Evolutionary conservation across 306 rosid genomes (phyloP).

Genomic region (Ziziphus jujuba): DNA sequence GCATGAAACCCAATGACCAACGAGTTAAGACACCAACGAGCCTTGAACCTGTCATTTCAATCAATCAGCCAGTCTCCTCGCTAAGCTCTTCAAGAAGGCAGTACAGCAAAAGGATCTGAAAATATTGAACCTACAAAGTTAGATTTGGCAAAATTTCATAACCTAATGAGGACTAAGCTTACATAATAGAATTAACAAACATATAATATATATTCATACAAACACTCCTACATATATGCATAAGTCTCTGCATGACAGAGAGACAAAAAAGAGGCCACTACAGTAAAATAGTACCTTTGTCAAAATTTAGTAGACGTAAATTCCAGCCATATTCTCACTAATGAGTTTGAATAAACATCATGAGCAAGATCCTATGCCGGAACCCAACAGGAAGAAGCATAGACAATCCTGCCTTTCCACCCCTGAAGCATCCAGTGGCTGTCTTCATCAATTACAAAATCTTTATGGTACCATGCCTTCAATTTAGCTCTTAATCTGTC

Average conservation of each 20-base stretch:
- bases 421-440: constrained; percentile 63
- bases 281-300: background rate
- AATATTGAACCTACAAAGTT: background rate
- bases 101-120: background rate
- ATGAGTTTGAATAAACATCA: constrained; percentile 3
- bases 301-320: background rate
- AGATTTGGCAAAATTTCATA: background rate
- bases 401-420: constrained; percentile 62
- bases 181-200: background rate
- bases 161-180: background rate
- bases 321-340: background rate
- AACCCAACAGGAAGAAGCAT: constrained; percentile 70
- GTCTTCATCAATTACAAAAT: constrained; percentile 49
- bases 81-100: background rate
- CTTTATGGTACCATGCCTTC: constrained; percentile 41
- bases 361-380: constrained; percentile 38
- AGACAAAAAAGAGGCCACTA: background rate
- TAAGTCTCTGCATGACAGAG: background rate
- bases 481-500: constrained; percentile 23
- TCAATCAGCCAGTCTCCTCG: background rate
- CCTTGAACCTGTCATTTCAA: background rate
- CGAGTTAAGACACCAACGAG: background rate
- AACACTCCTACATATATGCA: too few species aligned
- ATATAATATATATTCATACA: too few species aligned
- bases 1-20: background rate